phyloP scores from a whole-genome alignment of 1,284 basidiomycete species.

The Amylostereum areolatum region DNA sequence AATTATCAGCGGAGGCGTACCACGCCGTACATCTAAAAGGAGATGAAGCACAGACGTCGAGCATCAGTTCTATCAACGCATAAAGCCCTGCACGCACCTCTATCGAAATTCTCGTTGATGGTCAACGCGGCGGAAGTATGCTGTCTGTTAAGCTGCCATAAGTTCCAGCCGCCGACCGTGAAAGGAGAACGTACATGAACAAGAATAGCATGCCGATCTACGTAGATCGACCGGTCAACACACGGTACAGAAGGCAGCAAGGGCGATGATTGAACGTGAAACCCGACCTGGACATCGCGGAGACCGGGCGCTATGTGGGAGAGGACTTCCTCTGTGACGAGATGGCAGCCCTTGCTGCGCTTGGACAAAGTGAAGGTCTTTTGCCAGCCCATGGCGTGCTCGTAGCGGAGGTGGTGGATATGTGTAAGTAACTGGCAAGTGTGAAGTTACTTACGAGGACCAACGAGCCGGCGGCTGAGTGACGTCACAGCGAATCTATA shows the following conservation, averaged over 20 bases:
- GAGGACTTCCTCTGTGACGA: slow-evolving; percentile 80
- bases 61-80: too few species aligned
- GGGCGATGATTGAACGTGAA: slow-evolving; percentile 8
- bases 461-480: not conserved
- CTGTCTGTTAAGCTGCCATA: slow-evolving; percentile 45
- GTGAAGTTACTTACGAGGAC: not conserved
- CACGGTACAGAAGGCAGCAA: slow-evolving; percentile 1
- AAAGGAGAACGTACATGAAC: slow-evolving; percentile 52
- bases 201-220: slow-evolving; percentile 72
- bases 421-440: too few species aligned
- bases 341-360: slow-evolving; percentile 70
- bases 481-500: too few species aligned
- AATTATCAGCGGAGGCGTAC: slow-evolving; percentile 18
- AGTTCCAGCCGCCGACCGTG: not conserved
- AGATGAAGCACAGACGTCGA: too few species aligned
- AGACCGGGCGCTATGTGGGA: slow-evolving; percentile 71
- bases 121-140: slow-evolving; percentile 90
- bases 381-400: slow-evolving; percentile 78
- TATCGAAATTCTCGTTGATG: slow-evolving; percentile 83
- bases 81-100: slow-evolving; percentile 33
- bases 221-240: slow-evolving; percentile 2
- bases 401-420: too few species aligned
- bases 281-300: slow-evolving; percentile 53
- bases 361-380: slow-evolving; percentile 70
- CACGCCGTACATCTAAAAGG: slow-evolving; percentile 52